These are phyloP conservation scores for Leccinum variicolor DNA, from an alignment of 768 basidiomycete genomes.

Conservation along the genomic window DNA sequence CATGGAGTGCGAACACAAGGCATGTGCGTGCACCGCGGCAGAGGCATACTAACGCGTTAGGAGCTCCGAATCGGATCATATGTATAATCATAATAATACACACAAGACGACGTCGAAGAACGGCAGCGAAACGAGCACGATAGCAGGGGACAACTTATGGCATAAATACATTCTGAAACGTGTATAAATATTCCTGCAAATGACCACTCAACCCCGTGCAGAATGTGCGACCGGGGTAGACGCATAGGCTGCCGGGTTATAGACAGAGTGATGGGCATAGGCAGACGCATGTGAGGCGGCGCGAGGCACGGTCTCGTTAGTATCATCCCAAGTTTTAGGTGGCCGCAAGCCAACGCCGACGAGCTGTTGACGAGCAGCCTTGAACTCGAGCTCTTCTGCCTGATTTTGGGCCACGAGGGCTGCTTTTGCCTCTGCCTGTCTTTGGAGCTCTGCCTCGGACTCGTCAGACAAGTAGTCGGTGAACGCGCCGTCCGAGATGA, in stretches of 20 bases:
- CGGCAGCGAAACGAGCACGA: constrained; percentile 16
- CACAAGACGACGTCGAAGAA: constrained; percentile 22
- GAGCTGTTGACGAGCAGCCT: constrained; percentile 74
- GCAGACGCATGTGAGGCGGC: constrained; percentile 19
- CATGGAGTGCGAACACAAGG: constrained; percentile 46
- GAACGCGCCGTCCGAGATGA: constrained; percentile 84
- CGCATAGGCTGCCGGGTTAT: constrained; percentile 26
- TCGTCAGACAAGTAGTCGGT: constrained; percentile 92
- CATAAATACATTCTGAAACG: constrained; percentile 24
- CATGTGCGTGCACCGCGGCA: constrained; percentile 6
- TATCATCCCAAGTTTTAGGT: constrained; percentile 71
- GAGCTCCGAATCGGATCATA: constrained; percentile 14
- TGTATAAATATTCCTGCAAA: constrained; percentile 20
- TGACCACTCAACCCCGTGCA: constrained; percentile 24
- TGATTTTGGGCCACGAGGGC: constrained; percentile 76
- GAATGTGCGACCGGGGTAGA: constrained; percentile 28
- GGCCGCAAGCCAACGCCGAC: constrained; percentile 71
- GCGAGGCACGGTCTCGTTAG: constrained; percentile 35
- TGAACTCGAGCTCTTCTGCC: constrained; percentile 79
- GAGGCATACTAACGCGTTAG: constrained; percentile 19
- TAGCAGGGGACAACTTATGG: constrained; percentile 13
- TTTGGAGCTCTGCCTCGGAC: constrained; percentile 84
- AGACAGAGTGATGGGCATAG: constrained; percentile 26
- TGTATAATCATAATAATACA: constrained; percentile 14
- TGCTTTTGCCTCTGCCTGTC: constrained; percentile 80